Conservation (phyloP, 805 yeast species). For the Teunomyces cretensis region DNA sequence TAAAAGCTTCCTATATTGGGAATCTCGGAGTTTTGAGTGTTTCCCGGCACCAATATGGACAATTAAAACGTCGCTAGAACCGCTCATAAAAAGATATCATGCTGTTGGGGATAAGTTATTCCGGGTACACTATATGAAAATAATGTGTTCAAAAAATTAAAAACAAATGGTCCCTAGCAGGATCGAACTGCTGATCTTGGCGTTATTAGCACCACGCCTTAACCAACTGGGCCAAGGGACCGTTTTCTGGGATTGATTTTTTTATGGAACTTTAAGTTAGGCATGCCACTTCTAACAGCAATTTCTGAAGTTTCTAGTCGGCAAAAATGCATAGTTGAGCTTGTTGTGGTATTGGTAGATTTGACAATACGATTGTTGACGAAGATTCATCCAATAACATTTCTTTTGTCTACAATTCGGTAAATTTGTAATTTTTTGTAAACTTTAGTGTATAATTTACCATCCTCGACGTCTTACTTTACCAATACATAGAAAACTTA, state of each 20-base stretch:
- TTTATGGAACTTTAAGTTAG: background rate
- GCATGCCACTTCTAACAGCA: too few relatives aligned
- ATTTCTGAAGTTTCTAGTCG: too few relatives aligned
- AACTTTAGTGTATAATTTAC: too few relatives aligned
- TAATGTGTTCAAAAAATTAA: background rate
- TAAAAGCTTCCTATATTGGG: conserved; percentile 28
- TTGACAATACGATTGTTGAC: too few relatives aligned
- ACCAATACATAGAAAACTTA: too few relatives aligned
- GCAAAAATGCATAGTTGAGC: too few relatives aligned
- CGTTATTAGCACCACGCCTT: conserved; percentile 61
- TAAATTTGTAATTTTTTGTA: too few relatives aligned
- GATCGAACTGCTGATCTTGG: conserved; percentile 52
- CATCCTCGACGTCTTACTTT: too few relatives aligned
- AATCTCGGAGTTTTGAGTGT: conserved; percentile 25
- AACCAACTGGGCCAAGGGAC: conserved; percentile 63
- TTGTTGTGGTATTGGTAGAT: too few relatives aligned
- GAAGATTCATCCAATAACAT: too few relatives aligned
- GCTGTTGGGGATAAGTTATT: background rate
- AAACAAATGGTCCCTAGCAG: conserved; percentile 27
- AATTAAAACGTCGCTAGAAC: conserved; percentile 13
- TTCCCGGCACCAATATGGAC: conserved; percentile 56
- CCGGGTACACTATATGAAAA: background rate
- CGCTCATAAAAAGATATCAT: background rate
- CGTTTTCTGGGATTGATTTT: conserved; percentile 8
- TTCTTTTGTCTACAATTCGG: background rate